Evolutionary conservation across 768 basidiomycete species (phyloP).

Genomic region (Pisolithus orientalis): DNA sequence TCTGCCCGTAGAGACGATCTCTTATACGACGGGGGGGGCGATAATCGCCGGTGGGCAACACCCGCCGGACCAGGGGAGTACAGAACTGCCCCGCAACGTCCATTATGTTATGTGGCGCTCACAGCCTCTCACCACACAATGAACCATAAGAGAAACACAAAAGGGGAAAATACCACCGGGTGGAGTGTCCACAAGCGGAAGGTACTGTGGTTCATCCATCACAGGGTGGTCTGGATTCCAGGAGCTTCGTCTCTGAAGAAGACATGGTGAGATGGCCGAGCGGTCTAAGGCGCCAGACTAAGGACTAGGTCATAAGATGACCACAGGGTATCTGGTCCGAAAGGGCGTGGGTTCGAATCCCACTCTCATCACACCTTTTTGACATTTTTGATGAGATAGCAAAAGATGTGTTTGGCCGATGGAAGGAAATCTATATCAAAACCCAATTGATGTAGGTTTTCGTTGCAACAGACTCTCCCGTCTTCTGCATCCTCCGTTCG

Average conservation of each 20-base stretch:
- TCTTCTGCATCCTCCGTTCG: no score
- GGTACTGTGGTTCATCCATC: not conserved
- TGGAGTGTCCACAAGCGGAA: not conserved
- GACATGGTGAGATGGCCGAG: constrained; percentile 66
- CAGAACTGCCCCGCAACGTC: not conserved
- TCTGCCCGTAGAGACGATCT: no score
- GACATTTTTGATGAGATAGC: not conserved
- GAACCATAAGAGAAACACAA: not conserved
- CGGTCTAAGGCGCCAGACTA: constrained; percentile 89
- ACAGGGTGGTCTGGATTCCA: no score
- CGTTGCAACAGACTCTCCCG: no score
- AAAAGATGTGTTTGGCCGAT: no score
- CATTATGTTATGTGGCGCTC: not conserved
- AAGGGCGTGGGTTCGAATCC: constrained; percentile 39
- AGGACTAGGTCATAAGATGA: constrained; percentile 15
- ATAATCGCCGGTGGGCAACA: not conserved
- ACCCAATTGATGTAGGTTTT: no score
- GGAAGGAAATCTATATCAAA: no score
- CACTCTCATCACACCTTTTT: constrained; percentile 21
- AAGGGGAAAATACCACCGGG: not conserved
- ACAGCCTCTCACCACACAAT: not conserved
- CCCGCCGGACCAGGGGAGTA: not conserved
- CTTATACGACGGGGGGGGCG: not conserved
- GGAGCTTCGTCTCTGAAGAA: not conserved
- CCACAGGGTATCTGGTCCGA: constrained; percentile 27